These are phyloP conservation scores for Phaeolepiota aurea DNA, from an alignment of 768 basidiomycete genomes.

Conservation along the genomic window DNA sequence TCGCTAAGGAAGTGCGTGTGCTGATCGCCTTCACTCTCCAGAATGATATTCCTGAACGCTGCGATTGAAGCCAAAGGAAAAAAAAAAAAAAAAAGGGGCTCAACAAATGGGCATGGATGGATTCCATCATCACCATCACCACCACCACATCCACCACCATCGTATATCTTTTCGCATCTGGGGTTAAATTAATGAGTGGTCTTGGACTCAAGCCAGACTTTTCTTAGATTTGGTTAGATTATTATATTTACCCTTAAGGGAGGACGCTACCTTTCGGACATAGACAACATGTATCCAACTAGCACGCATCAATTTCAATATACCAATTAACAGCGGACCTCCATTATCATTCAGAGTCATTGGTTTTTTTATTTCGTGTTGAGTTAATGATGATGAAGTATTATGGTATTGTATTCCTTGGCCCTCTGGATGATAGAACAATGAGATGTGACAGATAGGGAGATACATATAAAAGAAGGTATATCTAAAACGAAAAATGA, in stretches of 20 bases:
- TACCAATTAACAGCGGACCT: neutral
- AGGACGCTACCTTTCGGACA: neutral
- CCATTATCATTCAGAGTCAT: too few relatives aligned
- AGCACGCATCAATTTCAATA: neutral
- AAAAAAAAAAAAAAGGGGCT: neutral
- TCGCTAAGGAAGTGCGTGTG: neutral
- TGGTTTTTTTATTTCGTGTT: too few relatives aligned
- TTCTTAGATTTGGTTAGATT: neutral
- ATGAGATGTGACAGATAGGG: neutral
- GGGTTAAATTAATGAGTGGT: neutral
- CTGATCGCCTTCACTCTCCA: slow-evolving; percentile 12
- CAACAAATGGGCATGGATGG: neutral
- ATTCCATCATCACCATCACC: too few relatives aligned
- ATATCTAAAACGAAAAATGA: neutral
- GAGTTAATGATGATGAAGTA: neutral
- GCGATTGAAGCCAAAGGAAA: slow-evolving; percentile 10
- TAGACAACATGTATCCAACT: neutral
- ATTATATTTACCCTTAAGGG: neutral
- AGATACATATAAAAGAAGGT: neutral
- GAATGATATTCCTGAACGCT: slow-evolving; percentile 31
- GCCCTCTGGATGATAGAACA: too few relatives aligned
- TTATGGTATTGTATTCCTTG: neutral
- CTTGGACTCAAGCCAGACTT: neutral
- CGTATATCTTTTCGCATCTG: neutral
- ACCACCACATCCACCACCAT: too few relatives aligned